A percentile compares a stretch with the other conserved stretches of the same genome.
phyloP scores from a whole-genome alignment of 305 asterid genomes.

The Ruellia speciosa region DNA sequence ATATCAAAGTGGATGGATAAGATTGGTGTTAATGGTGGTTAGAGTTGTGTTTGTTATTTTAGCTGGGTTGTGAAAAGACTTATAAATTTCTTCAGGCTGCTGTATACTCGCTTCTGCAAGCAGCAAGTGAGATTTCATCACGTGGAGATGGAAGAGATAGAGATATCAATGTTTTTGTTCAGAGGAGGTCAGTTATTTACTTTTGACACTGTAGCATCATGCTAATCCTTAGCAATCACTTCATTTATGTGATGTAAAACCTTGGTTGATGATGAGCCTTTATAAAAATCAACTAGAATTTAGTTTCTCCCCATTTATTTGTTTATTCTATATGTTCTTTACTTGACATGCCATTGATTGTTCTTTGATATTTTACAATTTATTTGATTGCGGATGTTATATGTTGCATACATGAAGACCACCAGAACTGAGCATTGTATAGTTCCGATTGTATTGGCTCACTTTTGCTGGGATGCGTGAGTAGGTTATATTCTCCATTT shows the following conservation, averaged over 20 bases:
- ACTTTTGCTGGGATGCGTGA: neutral
- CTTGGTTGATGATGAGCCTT: slow-evolving; percentile 7
- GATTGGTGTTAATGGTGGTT: slow-evolving; percentile 9
- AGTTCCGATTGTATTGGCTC: slow-evolving; percentile 9
- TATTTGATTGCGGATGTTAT: neutral
- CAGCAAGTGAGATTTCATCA: slow-evolving; percentile 82
- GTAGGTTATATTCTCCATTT: neutral
- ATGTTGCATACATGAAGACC: slow-evolving; percentile 12
- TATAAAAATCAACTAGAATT: slow-evolving; percentile 9
- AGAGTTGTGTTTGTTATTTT: slow-evolving; percentile 16
- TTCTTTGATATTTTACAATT: slow-evolving; percentile 2
- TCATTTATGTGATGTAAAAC: slow-evolving; percentile 7
- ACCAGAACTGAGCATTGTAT: slow-evolving; percentile 3
- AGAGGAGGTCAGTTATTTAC: slow-evolving; percentile 54
- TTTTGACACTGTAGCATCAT: slow-evolving; percentile 17
- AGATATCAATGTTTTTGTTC: slow-evolving; percentile 71
- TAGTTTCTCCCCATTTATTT: slow-evolving; percentile 9
- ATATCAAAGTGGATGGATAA: neutral
- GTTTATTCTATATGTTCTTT: slow-evolving; percentile 10
- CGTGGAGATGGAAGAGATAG: slow-evolving; percentile 90
- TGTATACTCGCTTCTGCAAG: slow-evolving; percentile 76
- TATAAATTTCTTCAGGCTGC: slow-evolving; percentile 60
- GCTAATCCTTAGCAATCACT: slow-evolving; percentile 10
- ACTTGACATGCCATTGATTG: slow-evolving; percentile 7
- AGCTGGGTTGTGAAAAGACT: slow-evolving; percentile 25